phyloP scores from a whole-genome alignment of 1,139 yeast species.

The Candida smagusa region DNA sequence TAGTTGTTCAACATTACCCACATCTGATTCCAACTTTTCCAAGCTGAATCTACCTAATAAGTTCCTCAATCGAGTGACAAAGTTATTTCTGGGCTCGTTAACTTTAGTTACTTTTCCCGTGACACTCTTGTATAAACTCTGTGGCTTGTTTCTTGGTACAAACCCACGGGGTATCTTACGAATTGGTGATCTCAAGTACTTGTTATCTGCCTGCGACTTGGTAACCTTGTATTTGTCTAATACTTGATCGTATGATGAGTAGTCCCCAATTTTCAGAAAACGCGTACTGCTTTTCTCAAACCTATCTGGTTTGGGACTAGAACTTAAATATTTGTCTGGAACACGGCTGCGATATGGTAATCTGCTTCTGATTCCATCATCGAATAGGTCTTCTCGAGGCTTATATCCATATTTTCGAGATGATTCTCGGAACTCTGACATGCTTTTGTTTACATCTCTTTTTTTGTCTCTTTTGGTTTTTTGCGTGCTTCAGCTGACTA shows the following conservation, averaged over 20 bases:
- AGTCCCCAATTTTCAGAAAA: no score
- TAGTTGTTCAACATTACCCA: conserved; percentile 8
- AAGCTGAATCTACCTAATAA: conserved; percentile 10
- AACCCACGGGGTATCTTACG: conserved; percentile 5
- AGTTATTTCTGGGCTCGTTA: conserved; percentile 1
- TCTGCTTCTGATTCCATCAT: no score
- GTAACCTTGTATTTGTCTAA: neutral
- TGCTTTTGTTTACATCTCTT: no score
- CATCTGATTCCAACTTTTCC: conserved; percentile 9
- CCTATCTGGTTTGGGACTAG: no score
- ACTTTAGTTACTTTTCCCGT: conserved; percentile 2
- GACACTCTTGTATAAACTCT: conserved; percentile 4
- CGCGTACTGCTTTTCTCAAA: no score
- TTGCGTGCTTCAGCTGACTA: no score
- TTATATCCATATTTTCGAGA: no score
- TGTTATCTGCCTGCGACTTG: conserved; percentile 2
- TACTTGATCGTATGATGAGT: neutral
- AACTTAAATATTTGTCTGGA: no score
- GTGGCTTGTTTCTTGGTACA: conserved; percentile 2
- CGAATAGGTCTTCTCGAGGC: no score
- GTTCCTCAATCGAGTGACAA: conserved; percentile 8
- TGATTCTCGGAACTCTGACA: no score
- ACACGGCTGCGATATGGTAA: no score
- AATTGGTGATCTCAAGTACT: conserved; percentile 9
- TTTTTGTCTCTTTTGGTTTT: no score